These are phyloP conservation scores for Coemansia umbellata DNA, from an alignment of 192 early-diverging fungal species.

Conservation along the genomic window DNA sequence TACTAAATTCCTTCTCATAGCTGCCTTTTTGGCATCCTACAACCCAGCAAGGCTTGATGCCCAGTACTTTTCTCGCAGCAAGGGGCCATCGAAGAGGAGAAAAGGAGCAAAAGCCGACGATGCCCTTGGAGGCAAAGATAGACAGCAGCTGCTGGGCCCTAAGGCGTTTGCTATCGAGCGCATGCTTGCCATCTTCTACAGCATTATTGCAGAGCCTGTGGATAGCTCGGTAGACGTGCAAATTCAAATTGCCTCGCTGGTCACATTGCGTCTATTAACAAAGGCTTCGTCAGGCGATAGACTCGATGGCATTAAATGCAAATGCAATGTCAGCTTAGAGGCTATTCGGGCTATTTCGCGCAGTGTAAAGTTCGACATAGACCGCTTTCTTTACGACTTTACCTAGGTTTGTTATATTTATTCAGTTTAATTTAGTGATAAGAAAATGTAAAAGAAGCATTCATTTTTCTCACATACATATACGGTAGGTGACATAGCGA, in stretches of 20 bases:
- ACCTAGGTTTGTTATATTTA: no score
- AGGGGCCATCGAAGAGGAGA: slow-evolving; percentile 30
- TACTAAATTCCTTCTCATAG: slow-evolving; percentile 86
- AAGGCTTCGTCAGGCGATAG: slow-evolving; percentile 66
- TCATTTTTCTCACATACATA: slow-evolving; percentile 69
- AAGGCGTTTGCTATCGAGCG: slow-evolving; percentile 93
- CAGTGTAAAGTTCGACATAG: slow-evolving; percentile 81
- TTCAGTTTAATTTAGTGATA: not conserved
- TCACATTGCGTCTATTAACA: slow-evolving; percentile 71
- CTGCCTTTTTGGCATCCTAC: slow-evolving; percentile 89
- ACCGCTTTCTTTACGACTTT: slow-evolving; percentile 73
- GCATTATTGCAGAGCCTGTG: slow-evolving; percentile 67
- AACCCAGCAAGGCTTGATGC: slow-evolving; percentile 85
- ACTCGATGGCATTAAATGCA: slow-evolving; percentile 81
- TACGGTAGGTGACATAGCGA: slow-evolving; percentile 93
- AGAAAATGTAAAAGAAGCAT: not conserved
- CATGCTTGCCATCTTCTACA: slow-evolving; percentile 96
- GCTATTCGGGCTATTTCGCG: slow-evolving; percentile 67
- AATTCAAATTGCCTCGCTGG: slow-evolving; percentile 77
- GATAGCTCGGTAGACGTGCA: slow-evolving; percentile 69
- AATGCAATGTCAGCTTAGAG: slow-evolving; percentile 85
- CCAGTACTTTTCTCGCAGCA: slow-evolving; percentile 74
- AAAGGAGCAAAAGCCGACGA: slow-evolving; percentile 47
- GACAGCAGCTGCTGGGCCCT: slow-evolving; percentile 88
- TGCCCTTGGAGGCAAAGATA: slow-evolving; percentile 48